phyloP scores from a whole-genome alignment of 2,329 filamentous ascomycete genomes.

The Colletotrichum destructivum region DNA sequence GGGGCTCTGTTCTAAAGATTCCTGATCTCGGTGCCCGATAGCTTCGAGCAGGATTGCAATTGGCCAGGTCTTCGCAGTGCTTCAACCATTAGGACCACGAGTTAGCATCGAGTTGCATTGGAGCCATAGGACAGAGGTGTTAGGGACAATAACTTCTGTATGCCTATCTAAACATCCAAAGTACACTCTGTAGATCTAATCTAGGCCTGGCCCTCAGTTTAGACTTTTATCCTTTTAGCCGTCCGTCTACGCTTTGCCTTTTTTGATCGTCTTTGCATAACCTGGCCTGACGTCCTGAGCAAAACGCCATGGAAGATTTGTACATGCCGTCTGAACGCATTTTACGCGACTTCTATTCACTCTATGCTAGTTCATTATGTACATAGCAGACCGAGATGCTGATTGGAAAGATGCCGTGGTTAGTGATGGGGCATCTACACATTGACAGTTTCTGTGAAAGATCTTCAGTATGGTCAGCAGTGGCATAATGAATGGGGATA shows the following conservation, averaged over 20 bases:
- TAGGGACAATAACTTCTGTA: neutral
- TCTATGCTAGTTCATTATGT: too few species aligned
- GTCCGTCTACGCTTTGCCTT: neutral
- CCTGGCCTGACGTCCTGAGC: conserved; percentile 9
- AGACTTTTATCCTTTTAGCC: neutral
- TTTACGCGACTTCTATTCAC: too few species aligned
- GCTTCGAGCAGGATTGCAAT: neutral
- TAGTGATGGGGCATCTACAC: too few species aligned
- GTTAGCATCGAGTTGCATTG: neutral
- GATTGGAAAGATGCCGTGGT: too few species aligned
- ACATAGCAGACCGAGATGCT: too few species aligned
- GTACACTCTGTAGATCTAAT: neutral
- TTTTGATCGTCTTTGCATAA: neutral
- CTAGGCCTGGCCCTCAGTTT: too few species aligned
- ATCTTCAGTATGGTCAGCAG: too few species aligned
- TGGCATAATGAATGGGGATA: too few species aligned
- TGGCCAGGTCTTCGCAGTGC: neutral
- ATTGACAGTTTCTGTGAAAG: too few species aligned
- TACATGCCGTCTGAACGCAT: conserved; percentile 15
- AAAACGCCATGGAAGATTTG: conserved; percentile 1
- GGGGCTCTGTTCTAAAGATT: too few species aligned
- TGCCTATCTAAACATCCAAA: neutral
- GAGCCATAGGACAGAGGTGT: neutral
- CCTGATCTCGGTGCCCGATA: neutral
- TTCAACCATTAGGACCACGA: neutral